Percentiles rank a stretch among this genome's conserved stretches.
Evolutionary conservation across 176 grass and related monocot species (phyloP).

Genomic region (Juncus effusus): DNA sequence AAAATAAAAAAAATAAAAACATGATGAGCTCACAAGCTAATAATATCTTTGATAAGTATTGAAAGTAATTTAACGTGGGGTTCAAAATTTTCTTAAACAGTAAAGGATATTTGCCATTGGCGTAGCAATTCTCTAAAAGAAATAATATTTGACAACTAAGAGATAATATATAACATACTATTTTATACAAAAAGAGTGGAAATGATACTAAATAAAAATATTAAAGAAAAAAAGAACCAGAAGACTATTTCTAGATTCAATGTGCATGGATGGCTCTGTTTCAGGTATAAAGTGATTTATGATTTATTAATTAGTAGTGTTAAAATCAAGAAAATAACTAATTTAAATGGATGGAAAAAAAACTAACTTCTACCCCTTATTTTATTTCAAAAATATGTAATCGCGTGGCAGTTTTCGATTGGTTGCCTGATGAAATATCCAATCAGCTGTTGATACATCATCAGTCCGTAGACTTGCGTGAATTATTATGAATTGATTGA

Average conservation of each 20-base stretch:
- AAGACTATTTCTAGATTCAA: not conserved
- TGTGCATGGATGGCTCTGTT: not conserved
- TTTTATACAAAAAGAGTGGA: too few species aligned
- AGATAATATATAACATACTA: too few species aligned
- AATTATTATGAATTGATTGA: not conserved
- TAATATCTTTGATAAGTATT: too few species aligned
- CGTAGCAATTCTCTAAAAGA: too few species aligned
- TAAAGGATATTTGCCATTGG: too few species aligned
- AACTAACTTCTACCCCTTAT: not conserved
- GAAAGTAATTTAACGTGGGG: too few species aligned
- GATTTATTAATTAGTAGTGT: not conserved
- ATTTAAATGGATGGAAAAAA: not conserved
- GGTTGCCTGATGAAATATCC: not conserved
- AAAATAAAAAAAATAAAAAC: too few species aligned
- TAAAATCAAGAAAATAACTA: not conserved
- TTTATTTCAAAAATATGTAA: not conserved
- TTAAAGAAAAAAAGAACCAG: not conserved
- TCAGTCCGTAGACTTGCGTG: constrained; percentile 3
- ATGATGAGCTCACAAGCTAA: too few species aligned
- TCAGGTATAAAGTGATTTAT: too few species aligned
- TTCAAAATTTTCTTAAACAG: too few species aligned
- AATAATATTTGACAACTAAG: too few species aligned
- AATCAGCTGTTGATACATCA: constrained; percentile 19
- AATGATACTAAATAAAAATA: too few species aligned
- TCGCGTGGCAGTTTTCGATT: not conserved